phyloP scores from a whole-genome alignment of 2,329 filamentous ascomycete species.

The Pseudocercospora ulei region DNA sequence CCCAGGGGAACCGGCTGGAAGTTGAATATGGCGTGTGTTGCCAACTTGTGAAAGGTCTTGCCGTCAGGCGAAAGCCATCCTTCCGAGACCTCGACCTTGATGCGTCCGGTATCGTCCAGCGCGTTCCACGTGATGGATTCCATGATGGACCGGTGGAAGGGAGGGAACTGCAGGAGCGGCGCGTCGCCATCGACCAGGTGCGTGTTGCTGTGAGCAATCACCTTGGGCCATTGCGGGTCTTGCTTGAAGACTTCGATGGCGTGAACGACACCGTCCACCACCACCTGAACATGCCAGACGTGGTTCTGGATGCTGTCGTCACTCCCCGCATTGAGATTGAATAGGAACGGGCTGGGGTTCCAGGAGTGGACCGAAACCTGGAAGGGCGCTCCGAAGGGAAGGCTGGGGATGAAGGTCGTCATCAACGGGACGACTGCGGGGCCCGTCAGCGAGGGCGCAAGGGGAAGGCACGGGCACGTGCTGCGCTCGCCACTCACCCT shows the following conservation, averaged over 20 bases:
- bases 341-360: slow-evolving; percentile 45
- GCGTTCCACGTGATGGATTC: slow-evolving; percentile 62
- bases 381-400: slow-evolving; percentile 51
- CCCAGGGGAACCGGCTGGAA: slow-evolving; percentile 76
- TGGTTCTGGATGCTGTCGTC: slow-evolving; percentile 8
- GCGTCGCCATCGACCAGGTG: slow-evolving; percentile 29
- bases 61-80: slow-evolving; percentile 43
- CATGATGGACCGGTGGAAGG: slow-evolving; percentile 59
- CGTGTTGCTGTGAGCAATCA: slow-evolving; percentile 13
- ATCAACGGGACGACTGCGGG: slow-evolving; percentile 34
- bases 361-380: slow-evolving; percentile 67
- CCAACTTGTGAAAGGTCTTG: slow-evolving; percentile 51
- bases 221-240: slow-evolving; percentile 45
- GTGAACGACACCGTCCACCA: slow-evolving; percentile 52
- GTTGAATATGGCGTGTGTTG: slow-evolving; percentile 66
- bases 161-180: slow-evolving; percentile 56
- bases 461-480: too few relatives aligned
- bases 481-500: not conserved
- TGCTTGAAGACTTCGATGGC: slow-evolving; percentile 49
- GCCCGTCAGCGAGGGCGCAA: too few relatives aligned
- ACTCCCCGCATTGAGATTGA: slow-evolving; percentile 3
- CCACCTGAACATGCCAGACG: slow-evolving; percentile 48
- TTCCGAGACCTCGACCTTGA: slow-evolving; percentile 68
- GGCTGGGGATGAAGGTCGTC: slow-evolving; percentile 61
- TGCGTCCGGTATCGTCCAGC: slow-evolving; percentile 59